phyloP scores from a whole-genome alignment of 2,329 filamentous ascomycete genomes.

The Fusarium irregulare region DNA sequence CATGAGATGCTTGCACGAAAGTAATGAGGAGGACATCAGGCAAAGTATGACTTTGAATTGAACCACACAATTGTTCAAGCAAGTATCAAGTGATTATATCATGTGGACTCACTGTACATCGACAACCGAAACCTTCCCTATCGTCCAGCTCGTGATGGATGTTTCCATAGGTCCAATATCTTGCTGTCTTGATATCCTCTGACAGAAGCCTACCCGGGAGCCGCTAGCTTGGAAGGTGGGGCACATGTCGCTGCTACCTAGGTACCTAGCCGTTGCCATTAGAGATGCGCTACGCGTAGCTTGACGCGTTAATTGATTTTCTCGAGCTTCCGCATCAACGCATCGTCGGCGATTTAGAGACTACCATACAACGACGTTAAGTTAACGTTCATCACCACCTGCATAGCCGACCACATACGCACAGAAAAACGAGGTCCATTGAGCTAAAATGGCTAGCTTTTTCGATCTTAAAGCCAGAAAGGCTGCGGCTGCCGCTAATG shows the following conservation, averaged over 20 bases:
- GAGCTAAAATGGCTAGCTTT: slow-evolving; percentile 79
- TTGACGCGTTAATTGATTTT: slow-evolving; percentile 50
- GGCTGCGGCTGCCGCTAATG: slow-evolving; percentile 77
- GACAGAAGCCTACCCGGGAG: slow-evolving; percentile 10
- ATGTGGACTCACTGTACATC: neutral
- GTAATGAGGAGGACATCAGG: neutral
- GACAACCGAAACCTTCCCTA: neutral
- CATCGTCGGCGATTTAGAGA: slow-evolving; percentile 9
- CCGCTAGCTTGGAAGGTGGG: neutral
- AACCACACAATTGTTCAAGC: neutral
- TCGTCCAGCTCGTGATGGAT: neutral
- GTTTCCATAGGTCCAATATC: neutral
- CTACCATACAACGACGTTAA: neutral
- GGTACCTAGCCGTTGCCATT: slow-evolving; percentile 11
- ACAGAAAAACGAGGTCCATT: neutral
- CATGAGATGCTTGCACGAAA: neutral
- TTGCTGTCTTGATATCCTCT: neutral
- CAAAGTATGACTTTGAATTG: neutral
- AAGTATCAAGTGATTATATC: neutral
- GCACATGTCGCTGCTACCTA: neutral
- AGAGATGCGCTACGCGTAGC: slow-evolving; percentile 37
- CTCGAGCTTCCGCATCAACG: slow-evolving; percentile 21
- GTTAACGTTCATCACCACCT: neutral
- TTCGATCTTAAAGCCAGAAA: slow-evolving; percentile 95
- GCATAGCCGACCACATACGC: neutral